Conservation (phyloP, 176 grass and related monocot genomes). For the Neostapfia colusana region DNA sequence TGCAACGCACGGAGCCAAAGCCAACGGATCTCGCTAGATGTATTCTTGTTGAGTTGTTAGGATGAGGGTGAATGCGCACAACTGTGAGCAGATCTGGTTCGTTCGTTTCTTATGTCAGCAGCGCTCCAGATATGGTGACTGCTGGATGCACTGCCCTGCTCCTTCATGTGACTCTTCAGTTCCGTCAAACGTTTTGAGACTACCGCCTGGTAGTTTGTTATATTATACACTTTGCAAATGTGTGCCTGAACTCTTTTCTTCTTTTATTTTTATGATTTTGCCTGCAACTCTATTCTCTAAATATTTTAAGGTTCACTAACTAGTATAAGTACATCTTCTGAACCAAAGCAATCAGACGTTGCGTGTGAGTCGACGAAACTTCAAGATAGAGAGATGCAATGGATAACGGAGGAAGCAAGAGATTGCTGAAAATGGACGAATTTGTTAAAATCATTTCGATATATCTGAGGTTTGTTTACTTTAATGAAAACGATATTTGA, state of each 20-base stretch:
- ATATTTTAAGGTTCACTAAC: not conserved
- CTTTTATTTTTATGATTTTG: not conserved
- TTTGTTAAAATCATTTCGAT: not conserved
- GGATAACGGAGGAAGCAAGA: not conserved
- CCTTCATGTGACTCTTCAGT: not conserved
- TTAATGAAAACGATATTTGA: not conserved
- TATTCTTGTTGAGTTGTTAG: constrained; percentile 9
- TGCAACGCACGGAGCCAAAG: not conserved
- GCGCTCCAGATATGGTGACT: not conserved
- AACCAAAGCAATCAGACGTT: not conserved
- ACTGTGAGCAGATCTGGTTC: constrained; percentile 36
- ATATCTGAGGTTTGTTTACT: not conserved
- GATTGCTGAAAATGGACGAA: not conserved
- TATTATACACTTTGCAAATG: not conserved
- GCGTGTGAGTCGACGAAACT: not conserved
- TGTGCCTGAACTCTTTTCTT: not conserved
- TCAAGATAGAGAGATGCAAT: constrained; percentile 7
- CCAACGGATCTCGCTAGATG: constrained; percentile 15
- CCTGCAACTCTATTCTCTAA: not conserved
- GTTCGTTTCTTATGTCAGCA: constrained; percentile 45
- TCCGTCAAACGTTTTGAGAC: constrained; percentile 33
- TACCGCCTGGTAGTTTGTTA: not conserved
- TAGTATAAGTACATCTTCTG: not conserved
- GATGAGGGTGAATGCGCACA: constrained; percentile 20
- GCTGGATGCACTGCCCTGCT: not conserved